A percentile compares a stretch with the other conserved stretches of the same genome.
Conservation (phyloP, 176 grass and related monocot genomes). For the Chrysopogon serrulatus region DNA sequence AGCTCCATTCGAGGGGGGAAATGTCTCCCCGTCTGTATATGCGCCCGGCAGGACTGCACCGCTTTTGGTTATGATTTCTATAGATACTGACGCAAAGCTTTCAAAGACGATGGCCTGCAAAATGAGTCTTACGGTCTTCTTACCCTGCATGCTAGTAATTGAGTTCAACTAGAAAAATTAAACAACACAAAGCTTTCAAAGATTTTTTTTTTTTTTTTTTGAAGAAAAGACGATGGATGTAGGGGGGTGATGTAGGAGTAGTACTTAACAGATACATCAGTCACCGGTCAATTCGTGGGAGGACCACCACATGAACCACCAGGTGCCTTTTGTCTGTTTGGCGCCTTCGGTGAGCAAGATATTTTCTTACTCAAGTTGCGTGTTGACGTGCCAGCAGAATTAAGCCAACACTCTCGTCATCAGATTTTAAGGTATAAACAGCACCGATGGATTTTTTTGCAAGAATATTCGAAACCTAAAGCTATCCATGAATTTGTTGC, state of each 20-base stretch:
- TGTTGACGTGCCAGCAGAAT: not conserved
- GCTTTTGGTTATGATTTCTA: not conserved
- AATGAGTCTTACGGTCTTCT: not conserved
- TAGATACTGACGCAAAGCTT: not conserved
- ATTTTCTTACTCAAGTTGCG: slow-evolving; percentile 18
- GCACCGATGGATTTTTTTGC: slow-evolving; percentile 24
- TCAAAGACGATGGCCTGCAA: not conserved
- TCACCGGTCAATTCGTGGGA: not conserved
- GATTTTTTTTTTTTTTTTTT: not conserved
- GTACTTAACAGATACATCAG: not conserved
- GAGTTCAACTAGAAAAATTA: not conserved
- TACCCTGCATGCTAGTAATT: not conserved
- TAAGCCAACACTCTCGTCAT: not conserved
- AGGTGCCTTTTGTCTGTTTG: not conserved
- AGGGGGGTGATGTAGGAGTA: not conserved
- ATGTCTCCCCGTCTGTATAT: too few relatives aligned
- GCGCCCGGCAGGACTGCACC: too few relatives aligned
- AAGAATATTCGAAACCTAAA: slow-evolving; percentile 24
- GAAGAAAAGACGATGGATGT: not conserved
- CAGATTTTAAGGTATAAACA: not conserved
- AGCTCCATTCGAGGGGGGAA: too few relatives aligned
- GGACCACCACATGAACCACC: not conserved
- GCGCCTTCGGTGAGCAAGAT: not conserved
- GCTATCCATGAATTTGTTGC: not conserved
- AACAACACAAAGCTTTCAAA: too few relatives aligned